Evolutionary conservation across 768 basidiomycete genomes (phyloP).

Genomic region (Trametes punicea): DNA sequence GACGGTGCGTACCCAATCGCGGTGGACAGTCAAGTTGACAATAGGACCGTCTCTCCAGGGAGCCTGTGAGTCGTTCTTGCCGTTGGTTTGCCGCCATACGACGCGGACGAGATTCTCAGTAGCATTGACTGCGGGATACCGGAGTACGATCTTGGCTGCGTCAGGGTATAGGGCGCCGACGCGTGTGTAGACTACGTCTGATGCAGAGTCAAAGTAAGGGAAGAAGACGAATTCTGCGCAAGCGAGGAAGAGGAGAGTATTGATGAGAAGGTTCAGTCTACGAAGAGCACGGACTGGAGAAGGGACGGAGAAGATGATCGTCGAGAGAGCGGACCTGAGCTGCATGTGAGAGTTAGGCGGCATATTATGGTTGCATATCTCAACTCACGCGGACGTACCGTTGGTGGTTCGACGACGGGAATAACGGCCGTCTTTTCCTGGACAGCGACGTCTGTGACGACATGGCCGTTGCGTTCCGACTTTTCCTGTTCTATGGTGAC

Average conservation of each 20-base stretch:
- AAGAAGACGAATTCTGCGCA: constrained; percentile 49
- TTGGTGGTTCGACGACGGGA: neutral
- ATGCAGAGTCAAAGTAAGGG: constrained; percentile 54
- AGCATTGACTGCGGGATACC: constrained; percentile 46
- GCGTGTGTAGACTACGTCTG: constrained; percentile 59
- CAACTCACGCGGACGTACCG: neutral
- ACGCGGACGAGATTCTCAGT: constrained; percentile 34
- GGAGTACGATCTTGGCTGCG: constrained; percentile 57
- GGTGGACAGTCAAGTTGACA: constrained; percentile 39
- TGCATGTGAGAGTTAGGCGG: constrained; percentile 1
- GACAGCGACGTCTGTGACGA: constrained; percentile 9
- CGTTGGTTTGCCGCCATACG: constrained; percentile 44
- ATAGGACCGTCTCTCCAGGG: constrained; percentile 56
- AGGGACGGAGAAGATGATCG: constrained; percentile 34
- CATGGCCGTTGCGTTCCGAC: constrained; percentile 7
- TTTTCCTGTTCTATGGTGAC: constrained; percentile 10
- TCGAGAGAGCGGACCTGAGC: constrained; percentile 13
- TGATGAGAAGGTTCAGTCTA: constrained; percentile 33
- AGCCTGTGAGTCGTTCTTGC: neutral
- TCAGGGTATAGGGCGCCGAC: constrained; percentile 69
- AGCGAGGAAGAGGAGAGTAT: constrained; percentile 36
- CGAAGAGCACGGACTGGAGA: constrained; percentile 26
- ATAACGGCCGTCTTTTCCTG: constrained; percentile 1
- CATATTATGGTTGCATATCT: neutral
- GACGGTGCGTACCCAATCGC: constrained; percentile 60